A percentile compares a stretch with the other conserved stretches of the same genome.
Evolutionary conservation across 2,329 filamentous ascomycete species (phyloP).

Genomic region (Claviceps spartinae): DNA sequence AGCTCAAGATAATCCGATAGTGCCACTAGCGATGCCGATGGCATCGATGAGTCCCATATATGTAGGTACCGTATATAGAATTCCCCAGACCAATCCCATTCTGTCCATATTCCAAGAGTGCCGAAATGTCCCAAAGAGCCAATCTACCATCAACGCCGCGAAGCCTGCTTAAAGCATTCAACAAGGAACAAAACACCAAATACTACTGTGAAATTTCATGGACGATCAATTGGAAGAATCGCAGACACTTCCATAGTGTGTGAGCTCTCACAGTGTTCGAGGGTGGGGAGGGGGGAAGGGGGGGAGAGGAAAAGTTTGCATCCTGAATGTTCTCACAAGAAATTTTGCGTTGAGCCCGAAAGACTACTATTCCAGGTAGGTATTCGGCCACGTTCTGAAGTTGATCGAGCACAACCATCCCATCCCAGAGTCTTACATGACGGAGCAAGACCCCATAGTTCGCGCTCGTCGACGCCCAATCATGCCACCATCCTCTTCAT

Average conservation of each 20-base stretch:
- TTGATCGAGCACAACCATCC: not conserved
- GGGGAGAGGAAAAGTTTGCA: no score
- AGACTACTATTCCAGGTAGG: not conserved
- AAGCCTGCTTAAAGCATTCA: not conserved
- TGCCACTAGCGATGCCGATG: not conserved
- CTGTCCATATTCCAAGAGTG: not conserved
- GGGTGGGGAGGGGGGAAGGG: no score
- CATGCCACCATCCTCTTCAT: constrained; percentile 60
- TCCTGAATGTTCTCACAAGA: not conserved
- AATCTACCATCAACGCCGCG: not conserved
- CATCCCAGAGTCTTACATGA: constrained; percentile 41
- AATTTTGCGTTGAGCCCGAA: no score
- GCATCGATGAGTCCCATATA: no score
- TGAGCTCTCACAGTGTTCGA: not conserved
- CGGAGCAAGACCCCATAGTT: constrained; percentile 45
- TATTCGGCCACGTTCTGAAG: not conserved
- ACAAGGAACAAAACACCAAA: not conserved
- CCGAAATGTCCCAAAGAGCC: not conserved
- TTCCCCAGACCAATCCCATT: not conserved
- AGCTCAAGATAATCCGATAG: not conserved
- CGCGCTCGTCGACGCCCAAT: constrained; percentile 47
- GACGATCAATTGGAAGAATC: not conserved
- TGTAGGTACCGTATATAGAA: no score
- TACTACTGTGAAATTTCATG: not conserved
- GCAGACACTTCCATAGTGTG: not conserved